These are phyloP conservation scores for Zygosaccharomyces kombuchaensis DNA, from an alignment of 805 yeast genomes.

Conservation along the genomic window DNA sequence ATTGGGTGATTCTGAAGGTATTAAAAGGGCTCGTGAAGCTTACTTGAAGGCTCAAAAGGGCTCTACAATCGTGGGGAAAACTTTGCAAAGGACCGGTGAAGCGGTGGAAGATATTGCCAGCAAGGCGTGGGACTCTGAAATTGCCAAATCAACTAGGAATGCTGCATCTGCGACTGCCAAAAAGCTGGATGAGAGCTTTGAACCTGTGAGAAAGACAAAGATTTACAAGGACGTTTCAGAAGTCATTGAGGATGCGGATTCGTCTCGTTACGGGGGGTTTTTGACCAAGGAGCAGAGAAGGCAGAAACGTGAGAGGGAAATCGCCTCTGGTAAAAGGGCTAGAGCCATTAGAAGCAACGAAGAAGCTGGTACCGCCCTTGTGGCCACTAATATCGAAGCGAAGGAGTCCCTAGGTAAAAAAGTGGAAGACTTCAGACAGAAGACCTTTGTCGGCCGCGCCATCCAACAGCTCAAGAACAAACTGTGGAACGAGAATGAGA, in stretches of 20 bases:
- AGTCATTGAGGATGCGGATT: constrained; percentile 87
- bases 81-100: constrained; percentile 85
- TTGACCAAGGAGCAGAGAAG: constrained; percentile 79
- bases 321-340: constrained; percentile 55
- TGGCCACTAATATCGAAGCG: constrained; percentile 75
- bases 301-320: constrained; percentile 59
- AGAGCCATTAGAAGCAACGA: constrained; percentile 72
- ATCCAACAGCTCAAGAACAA: constrained; percentile 57
- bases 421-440: constrained; percentile 62
- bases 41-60: constrained; percentile 78
- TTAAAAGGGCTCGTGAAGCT: constrained; percentile 89
- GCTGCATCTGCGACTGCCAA: constrained; percentile 82
- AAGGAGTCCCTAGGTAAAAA: constrained; percentile 62
- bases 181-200: constrained; percentile 76
- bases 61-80: constrained; percentile 63
- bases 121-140: constrained; percentile 94
- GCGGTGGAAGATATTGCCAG: constrained; percentile 85
- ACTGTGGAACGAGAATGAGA: constrained; percentile 88
- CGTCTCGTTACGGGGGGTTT: constrained; percentile 87
- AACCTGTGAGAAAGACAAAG: constrained; percentile 89
- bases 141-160: constrained; percentile 81
- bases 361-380: constrained; percentile 76
- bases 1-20: constrained; percentile 90
- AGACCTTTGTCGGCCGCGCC: constrained; percentile 64
- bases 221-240: constrained; percentile 84